Base-by-base conservation (phyloP, 305 asterid genomes). In the Withania somnifera region DNA sequence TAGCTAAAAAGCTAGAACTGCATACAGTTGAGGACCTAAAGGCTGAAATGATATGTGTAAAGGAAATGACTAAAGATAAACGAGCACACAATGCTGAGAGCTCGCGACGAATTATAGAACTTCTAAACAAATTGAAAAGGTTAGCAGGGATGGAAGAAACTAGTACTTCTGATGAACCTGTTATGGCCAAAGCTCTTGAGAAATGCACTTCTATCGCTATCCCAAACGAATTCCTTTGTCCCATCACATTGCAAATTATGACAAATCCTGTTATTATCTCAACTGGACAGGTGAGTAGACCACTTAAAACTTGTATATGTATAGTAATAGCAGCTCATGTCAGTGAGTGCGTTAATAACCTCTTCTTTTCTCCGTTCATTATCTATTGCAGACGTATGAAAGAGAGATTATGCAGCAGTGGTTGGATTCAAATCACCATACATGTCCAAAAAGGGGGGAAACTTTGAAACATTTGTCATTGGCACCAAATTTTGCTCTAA, bases 201-300 rank as follows among this genome's bases (percentile, higher is more conserved):
- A 88, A 82, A 83, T 71, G 68, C 32, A 22, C 82, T 8, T 85
- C 94, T n/a, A 4, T 84, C 3, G 82, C 86, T 0, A 84, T 95
- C 22, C 99, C 98, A 14, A 83, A 91, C 3, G 99, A 95, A 40
- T 95, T 95, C 68, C 88, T 91, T 22, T 95, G 99, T 81, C 99
- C 99, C 3, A 95, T 95, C 78, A 92, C 97, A 0, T 84, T 95
- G 22, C 97, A 93, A 88, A 92, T 95, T 34, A 95, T 95, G 99
- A 88, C 83, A 11, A 98, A 95, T 89, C 99, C 99, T 1, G 98
- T 95, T 73, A 92, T 94, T 67, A 81, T 95, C 60, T 91, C 98
- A 42, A 93, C 98, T 3, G 98, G 99, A 80, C 98, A 91, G 97
- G 99, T 92, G 85, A 36, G 52, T 47, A 47, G 24, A 28, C 19